A percentile compares a stretch with the other conserved stretches of the same genome.
Evolutionary conservation across 768 basidiomycete genomes (phyloP).

Genomic region (Phylloporus sp.): DNA sequence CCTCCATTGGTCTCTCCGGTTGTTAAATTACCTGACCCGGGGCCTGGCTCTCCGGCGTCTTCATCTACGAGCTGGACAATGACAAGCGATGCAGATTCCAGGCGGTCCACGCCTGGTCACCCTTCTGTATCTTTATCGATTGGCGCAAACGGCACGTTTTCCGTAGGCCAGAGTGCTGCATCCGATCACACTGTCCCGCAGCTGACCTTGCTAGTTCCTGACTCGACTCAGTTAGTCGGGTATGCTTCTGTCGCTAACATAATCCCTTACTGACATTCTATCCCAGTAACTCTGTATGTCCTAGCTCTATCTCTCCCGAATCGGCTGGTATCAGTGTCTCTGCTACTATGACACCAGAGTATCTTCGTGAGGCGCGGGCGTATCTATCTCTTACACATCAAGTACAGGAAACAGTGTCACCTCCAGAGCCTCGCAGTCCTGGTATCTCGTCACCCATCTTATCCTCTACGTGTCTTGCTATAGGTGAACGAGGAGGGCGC

Average conservation of each 20-base stretch:
- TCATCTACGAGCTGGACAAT: constrained; percentile 31
- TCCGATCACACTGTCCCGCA: constrained; percentile 19
- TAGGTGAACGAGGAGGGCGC: constrained; percentile 25
- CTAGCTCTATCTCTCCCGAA: constrained; percentile 32
- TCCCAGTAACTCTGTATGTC: constrained; percentile 23
- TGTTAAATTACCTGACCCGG: constrained; percentile 28
- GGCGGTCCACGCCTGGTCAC: constrained; percentile 8
- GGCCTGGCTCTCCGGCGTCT: constrained; percentile 17
- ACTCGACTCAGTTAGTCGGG: constrained; percentile 4
- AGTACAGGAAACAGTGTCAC: constrained; percentile 8
- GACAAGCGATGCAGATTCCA: constrained; percentile 22
- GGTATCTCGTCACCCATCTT: constrained; percentile 25
- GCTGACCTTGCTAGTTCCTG: constrained; percentile 29
- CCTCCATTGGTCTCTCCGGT: constrained; percentile 28
- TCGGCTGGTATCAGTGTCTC: constrained; percentile 30
- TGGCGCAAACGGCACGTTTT: constrained; percentile 6
- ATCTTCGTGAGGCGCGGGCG: constrained; percentile 31
- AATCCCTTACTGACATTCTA: constrained; percentile 1
- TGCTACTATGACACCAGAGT: constrained; percentile 32
- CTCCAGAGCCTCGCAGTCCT: constrained; percentile 17
- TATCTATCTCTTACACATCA: constrained; percentile 31
- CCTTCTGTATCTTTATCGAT: constrained; percentile 10
- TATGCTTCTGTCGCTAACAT: neutral
- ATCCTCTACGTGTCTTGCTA: constrained; percentile 29
- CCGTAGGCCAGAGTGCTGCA: constrained; percentile 2